These are phyloP conservation scores for Gnomoniopsis sp. DNA, from an alignment of 2,329 filamentous ascomycete species.

Conservation along the genomic window DNA sequence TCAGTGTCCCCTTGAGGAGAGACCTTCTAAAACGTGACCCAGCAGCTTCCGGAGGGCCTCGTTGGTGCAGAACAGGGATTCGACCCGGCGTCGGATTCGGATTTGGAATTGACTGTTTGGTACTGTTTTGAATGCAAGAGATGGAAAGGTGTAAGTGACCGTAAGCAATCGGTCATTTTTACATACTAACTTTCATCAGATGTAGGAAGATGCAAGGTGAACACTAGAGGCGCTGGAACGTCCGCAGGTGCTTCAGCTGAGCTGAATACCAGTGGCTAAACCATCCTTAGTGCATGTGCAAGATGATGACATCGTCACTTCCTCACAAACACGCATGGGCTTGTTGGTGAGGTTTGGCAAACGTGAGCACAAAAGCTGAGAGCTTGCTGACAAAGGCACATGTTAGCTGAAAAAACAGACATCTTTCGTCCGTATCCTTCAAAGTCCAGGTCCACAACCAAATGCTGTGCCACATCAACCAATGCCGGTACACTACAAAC, in stretches of 20 bases:
- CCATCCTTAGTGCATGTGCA: not conserved
- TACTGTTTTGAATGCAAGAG: not conserved
- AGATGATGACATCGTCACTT: not conserved
- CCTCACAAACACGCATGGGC: not conserved
- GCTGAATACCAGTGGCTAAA: not conserved
- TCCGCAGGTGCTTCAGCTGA: not conserved
- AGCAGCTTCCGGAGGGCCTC: not conserved
- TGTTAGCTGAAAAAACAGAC: not conserved
- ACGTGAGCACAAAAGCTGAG: not conserved
- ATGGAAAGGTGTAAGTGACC: too few species aligned
- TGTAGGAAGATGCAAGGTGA: not conserved
- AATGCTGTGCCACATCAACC: not conserved
- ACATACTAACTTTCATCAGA: too few species aligned
- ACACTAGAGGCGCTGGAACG: not conserved
- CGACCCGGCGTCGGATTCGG: not conserved
- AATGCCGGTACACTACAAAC: not conserved
- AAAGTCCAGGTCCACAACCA: not conserved
- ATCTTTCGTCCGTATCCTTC: too few species aligned
- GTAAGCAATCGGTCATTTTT: too few species aligned
- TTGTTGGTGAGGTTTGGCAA: not conserved
- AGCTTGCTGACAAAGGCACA: not conserved
- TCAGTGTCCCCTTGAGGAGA: constrained; percentile 3
- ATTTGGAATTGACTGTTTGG: not conserved
- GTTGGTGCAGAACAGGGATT: constrained; percentile 1
- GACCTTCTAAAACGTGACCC: constrained; percentile 5